Percentiles rank a stretch among this genome's conserved stretches.
Conservation (phyloP, 176 grass and related monocot genomes). For the Dactylis glomerata region DNA sequence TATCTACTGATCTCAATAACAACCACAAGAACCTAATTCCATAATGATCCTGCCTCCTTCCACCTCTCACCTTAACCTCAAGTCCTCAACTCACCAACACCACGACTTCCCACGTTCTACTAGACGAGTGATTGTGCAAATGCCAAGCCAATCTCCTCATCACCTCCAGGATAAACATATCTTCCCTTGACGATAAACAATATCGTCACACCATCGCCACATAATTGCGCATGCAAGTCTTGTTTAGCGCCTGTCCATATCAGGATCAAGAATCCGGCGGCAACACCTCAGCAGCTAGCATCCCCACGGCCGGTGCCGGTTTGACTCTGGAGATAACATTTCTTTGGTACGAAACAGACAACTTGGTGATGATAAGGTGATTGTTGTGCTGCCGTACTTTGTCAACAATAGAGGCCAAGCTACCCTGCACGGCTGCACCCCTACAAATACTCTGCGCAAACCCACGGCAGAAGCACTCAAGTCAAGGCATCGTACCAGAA, state of each 20-base stretch:
- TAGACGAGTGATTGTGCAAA: constrained; percentile 32
- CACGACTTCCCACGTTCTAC: constrained; percentile 69
- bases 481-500: constrained; percentile 18
- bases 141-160: constrained; percentile 23
- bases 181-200: constrained; percentile 37
- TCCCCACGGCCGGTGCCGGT: constrained; percentile 10
- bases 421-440: constrained; percentile 21
- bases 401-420: constrained; percentile 44
- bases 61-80: constrained; percentile 22
- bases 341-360: constrained; percentile 20
- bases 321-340: constrained; percentile 42
- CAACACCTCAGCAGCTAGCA: constrained; percentile 33
- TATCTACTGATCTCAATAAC: constrained; percentile 28
- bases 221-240: constrained; percentile 48
- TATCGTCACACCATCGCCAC: background rate
- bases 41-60: constrained; percentile 12
- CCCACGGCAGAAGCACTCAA: constrained; percentile 26
- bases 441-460: constrained; percentile 45
- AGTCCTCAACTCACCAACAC: background rate
- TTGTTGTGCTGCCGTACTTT: constrained; percentile 11
- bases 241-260: constrained; percentile 44
- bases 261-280: constrained; percentile 41
- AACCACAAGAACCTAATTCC: constrained; percentile 23
- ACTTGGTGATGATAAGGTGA: constrained; percentile 29
- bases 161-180: constrained; percentile 31